These are phyloP conservation scores for Helotiales sp. DNA, from an alignment of 2,329 filamentous ascomycete genomes.

Conservation along the genomic window DNA sequence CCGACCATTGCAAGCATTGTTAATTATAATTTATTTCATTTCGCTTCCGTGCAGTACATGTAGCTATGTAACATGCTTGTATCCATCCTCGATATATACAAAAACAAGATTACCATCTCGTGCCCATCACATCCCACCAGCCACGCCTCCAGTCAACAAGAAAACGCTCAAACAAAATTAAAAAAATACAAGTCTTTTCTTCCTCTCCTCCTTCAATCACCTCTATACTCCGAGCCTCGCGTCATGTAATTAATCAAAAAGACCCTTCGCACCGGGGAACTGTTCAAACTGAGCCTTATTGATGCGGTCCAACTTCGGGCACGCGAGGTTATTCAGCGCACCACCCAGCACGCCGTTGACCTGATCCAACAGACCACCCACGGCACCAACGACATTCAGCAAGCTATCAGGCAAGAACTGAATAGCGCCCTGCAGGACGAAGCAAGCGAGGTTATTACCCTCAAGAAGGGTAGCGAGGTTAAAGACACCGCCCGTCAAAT, in stretches of 20 bases:
- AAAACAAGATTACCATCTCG: background rate
- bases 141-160: too few species aligned
- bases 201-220: background rate
- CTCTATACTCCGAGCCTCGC: too few species aligned
- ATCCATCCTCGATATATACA: background rate
- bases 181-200: background rate
- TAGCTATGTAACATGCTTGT: background rate
- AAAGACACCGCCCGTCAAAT: slow-evolving; percentile 52
- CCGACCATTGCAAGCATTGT: too few species aligned
- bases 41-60: background rate
- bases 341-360: background rate
- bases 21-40: background rate
- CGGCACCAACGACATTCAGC: slow-evolving; percentile 29
- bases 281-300: slow-evolving; percentile 4
- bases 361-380: background rate
- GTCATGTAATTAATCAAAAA: too few species aligned
- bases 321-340: background rate
- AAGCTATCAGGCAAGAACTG: slow-evolving; percentile 50
- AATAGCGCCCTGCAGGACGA: slow-evolving; percentile 47
- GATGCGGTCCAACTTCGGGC: slow-evolving; percentile 10
- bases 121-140: background rate
- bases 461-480: slow-evolving; percentile 50
- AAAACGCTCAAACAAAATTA: too few species aligned
- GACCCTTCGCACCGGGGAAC: slow-evolving; percentile 13
- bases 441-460: slow-evolving; percentile 55